Evolutionary conservation across 2,329 filamentous ascomycete species (phyloP).

Genomic region (Alternaria panax): DNA sequence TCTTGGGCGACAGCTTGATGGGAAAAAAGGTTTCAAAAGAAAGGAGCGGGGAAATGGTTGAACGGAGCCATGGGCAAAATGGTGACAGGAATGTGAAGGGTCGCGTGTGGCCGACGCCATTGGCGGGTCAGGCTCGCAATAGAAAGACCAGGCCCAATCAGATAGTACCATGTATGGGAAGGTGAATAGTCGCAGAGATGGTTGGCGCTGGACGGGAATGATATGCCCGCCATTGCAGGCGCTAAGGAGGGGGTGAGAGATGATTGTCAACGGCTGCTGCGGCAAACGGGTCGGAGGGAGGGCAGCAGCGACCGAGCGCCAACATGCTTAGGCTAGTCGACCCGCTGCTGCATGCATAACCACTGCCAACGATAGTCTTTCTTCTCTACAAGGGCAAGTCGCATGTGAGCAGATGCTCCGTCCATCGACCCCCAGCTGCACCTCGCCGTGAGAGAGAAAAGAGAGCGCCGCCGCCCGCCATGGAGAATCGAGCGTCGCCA

Average conservation of each 20-base stretch:
- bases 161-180: slow-evolving; percentile 9
- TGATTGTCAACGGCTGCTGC: slow-evolving; percentile 17
- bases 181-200: slow-evolving; percentile 4
- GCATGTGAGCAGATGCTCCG: slow-evolving; percentile 30
- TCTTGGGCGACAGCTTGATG: not conserved
- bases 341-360: slow-evolving; percentile 19
- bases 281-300: slow-evolving; percentile 22
- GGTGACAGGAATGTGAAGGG: slow-evolving; percentile 1
- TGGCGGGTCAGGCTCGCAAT: slow-evolving; percentile 6
- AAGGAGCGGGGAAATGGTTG: not conserved
- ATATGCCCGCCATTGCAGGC: slow-evolving; percentile 4
- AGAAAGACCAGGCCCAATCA: slow-evolving; percentile 1
- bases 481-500: slow-evolving; percentile 42
- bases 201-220: slow-evolving; percentile 12
- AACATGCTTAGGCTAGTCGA: slow-evolving; percentile 16
- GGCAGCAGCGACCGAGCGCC: slow-evolving; percentile 16
- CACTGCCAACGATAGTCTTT: slow-evolving; percentile 20
- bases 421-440: slow-evolving; percentile 19
- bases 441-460: slow-evolving; percentile 18
- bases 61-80: not conserved
- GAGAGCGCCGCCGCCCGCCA: slow-evolving; percentile 27
- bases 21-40: slow-evolving; percentile 1
- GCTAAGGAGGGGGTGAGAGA: slow-evolving; percentile 12
- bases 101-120: slow-evolving; percentile 19
- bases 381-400: slow-evolving; percentile 23